phyloP scores from a whole-genome alignment of 176 grass and related monocot genomes.

The Triticum monococcum region DNA sequence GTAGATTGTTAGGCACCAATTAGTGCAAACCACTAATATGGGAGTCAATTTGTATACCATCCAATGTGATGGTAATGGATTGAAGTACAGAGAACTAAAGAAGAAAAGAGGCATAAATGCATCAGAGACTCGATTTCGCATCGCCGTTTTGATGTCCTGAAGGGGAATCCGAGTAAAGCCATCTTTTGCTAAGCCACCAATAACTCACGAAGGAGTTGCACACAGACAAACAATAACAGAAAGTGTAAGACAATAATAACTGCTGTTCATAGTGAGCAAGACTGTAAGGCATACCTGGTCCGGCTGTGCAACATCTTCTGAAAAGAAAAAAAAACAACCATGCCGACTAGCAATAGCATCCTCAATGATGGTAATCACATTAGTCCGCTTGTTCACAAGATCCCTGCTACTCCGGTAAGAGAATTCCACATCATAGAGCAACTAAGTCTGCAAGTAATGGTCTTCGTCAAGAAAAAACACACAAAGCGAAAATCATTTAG shows the following conservation, averaged over 20 bases:
- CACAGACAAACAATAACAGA: too few species aligned
- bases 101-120: background rate
- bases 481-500: background rate
- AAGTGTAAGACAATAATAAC: too few species aligned
- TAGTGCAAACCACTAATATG: too few species aligned
- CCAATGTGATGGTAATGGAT: too few species aligned
- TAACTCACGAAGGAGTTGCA: background rate
- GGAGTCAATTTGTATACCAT: too few species aligned
- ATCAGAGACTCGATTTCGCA: constrained; percentile 88
- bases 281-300: constrained; percentile 54
- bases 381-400: constrained; percentile 88
- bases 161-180: constrained; percentile 59
- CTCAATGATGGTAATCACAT: constrained; percentile 53
- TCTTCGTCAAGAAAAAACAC: background rate
- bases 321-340: constrained; percentile 90
- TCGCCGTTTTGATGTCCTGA: constrained; percentile 89
- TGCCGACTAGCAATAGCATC: constrained; percentile 40
- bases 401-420: constrained; percentile 89
- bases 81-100: background rate
- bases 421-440: constrained; percentile 92
- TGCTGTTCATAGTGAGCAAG: background rate
- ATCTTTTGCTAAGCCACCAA: constrained; percentile 54
- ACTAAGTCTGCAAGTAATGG: constrained; percentile 29
- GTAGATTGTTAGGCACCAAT: too few species aligned
- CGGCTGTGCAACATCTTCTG: constrained; percentile 90